Percentiles rank a stretch among this genome's conserved stretches.
These are phyloP conservation scores for Zygoascus hellenicus DNA, from an alignment of 1,139 yeast species.

Conservation along the genomic window DNA sequence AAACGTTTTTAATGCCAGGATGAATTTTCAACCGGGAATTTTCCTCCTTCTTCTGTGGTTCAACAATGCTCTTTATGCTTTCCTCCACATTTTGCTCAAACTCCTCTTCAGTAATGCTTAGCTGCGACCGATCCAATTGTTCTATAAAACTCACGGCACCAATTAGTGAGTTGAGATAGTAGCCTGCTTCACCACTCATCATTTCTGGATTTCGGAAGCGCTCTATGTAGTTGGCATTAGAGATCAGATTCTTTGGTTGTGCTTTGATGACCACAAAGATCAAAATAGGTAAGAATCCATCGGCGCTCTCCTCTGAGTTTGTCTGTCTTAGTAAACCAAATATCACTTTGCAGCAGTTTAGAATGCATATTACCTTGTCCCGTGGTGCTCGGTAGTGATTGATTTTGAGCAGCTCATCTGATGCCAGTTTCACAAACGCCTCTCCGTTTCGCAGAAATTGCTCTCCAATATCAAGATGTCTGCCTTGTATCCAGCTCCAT, in stretches of 20 bases:
- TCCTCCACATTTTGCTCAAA: constrained; percentile 41
- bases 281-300: constrained; percentile 80
- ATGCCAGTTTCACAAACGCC: constrained; percentile 65
- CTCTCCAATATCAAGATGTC: constrained; percentile 73
- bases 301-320: constrained; percentile 76
- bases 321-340: constrained; percentile 76
- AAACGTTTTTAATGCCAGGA: not conserved
- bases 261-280: constrained; percentile 75
- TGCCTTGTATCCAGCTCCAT: constrained; percentile 68
- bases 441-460: constrained; percentile 42
- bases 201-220: constrained; percentile 71
- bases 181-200: constrained; percentile 81
- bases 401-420: constrained; percentile 62
- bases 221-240: constrained; percentile 81
- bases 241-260: constrained; percentile 53
- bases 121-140: constrained; percentile 48
- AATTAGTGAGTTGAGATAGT: constrained; percentile 78
- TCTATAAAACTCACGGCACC: constrained; percentile 78
- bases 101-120: constrained; percentile 60
- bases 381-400: constrained; percentile 87
- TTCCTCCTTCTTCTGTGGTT: constrained; percentile 16
- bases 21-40: not conserved
- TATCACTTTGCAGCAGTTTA: constrained; percentile 88
- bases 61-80: constrained; percentile 30
- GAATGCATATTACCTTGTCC: constrained; percentile 84